phyloP scores from a whole-genome alignment of 345 rosid species.

The Combretum micranthum region DNA sequence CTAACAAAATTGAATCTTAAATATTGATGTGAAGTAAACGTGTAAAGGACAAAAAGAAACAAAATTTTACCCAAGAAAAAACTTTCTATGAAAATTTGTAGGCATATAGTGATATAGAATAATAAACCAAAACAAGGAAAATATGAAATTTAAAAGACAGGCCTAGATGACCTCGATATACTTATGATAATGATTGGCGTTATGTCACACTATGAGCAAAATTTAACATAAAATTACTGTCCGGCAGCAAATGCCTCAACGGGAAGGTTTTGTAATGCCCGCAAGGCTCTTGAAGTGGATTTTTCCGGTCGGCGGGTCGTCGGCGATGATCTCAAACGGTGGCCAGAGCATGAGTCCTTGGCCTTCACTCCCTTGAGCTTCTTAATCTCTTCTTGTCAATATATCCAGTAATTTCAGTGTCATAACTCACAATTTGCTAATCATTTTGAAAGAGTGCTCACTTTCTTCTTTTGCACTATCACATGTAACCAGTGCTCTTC shows the following conservation, averaged over 20 bases:
- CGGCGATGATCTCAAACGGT: conserved; percentile 32
- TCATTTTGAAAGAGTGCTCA: conserved; percentile 42
- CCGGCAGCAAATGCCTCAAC: conserved; percentile 42
- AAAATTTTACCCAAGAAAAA: too few relatives aligned
- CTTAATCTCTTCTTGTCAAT: conserved; percentile 32
- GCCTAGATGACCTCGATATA: not conserved
- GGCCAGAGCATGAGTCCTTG: conserved; percentile 53
- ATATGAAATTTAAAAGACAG: too few relatives aligned
- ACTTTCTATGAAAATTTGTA: too few relatives aligned
- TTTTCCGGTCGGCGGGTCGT: conserved; percentile 40
- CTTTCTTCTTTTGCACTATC: conserved; percentile 46
- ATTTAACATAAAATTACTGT: conserved; percentile 13
- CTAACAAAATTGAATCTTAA: too few relatives aligned
- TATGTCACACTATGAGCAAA: not conserved
- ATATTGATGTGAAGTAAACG: too few relatives aligned
- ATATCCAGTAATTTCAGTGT: conserved; percentile 29
- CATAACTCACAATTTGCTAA: conserved; percentile 44
- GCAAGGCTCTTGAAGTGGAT: conserved; percentile 52
- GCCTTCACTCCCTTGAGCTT: conserved; percentile 58
- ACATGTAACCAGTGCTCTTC: conserved; percentile 42
- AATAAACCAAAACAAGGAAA: too few relatives aligned
- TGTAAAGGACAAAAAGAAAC: too few relatives aligned
- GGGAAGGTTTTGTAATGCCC: conserved; percentile 56
- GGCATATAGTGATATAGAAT: too few relatives aligned
- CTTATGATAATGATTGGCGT: not conserved